A percentile compares a stretch with the other conserved stretches of the same genome.
Conservation (phyloP, 179 eudicot genomes). For the Corrigiola litoralis region DNA sequence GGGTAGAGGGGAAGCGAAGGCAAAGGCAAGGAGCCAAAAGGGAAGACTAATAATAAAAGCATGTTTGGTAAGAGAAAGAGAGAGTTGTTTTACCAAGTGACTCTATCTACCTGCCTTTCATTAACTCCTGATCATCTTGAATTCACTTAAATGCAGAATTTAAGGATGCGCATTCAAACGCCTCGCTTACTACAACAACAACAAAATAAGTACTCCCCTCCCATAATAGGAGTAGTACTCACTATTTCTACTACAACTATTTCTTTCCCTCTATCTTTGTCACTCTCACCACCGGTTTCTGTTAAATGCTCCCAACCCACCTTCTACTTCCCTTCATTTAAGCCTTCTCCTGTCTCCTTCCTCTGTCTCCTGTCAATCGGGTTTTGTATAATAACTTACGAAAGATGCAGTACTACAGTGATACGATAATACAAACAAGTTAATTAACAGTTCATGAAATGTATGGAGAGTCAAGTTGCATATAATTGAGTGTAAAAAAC, state of each 20-base stretch:
- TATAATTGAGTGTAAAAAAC: too few relatives aligned
- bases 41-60: constrained; percentile 16
- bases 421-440: neutral
- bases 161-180: constrained; percentile 50
- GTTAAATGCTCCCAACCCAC: constrained; percentile 41
- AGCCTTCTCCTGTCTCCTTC: constrained; percentile 2
- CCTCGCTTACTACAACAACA: constrained; percentile 47
- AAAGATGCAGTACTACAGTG: neutral
- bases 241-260: neutral
- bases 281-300: constrained; percentile 31
- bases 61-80: constrained; percentile 27
- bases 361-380: neutral
- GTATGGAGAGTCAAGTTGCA: neutral
- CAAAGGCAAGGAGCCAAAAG: neutral
- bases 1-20: neutral
- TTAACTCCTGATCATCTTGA: constrained; percentile 39
- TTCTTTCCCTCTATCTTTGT: constrained; percentile 5
- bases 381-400: neutral
- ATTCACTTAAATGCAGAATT: constrained; percentile 55
- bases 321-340: constrained; percentile 30
- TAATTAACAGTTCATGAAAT: neutral
- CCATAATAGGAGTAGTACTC: neutral
- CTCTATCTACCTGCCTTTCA: constrained; percentile 38
- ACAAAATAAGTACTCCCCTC: neutral
- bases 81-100: constrained; percentile 16